A percentile compares a stretch with the other conserved stretches of the same genome.
Evolutionary conservation across 2,329 filamentous ascomycete species (phyloP).

Genomic region (Fusarium sarcochroum): DNA sequence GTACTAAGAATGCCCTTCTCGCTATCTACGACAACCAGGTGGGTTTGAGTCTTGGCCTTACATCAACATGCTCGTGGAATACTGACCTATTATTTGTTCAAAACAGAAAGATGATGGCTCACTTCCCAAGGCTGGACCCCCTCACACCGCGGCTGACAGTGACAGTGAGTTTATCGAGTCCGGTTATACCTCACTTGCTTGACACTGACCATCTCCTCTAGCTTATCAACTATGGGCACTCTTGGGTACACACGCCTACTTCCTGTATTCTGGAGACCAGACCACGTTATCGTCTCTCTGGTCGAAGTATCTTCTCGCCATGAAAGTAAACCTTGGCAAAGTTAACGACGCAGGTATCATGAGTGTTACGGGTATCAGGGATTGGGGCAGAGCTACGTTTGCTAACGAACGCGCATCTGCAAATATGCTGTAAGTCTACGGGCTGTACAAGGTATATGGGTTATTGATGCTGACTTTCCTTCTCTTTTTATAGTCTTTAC

Average conservation of each 20-base stretch:
- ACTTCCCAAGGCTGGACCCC: not conserved
- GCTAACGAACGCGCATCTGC: not conserved
- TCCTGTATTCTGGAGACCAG: not conserved
- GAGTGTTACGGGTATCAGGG: slow-evolving; percentile 22
- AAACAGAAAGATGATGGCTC: not conserved
- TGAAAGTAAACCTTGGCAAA: not conserved
- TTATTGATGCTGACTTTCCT: not conserved
- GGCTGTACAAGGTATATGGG: too few relatives aligned
- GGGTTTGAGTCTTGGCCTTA: not conserved
- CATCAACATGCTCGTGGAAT: not conserved
- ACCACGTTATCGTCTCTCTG: not conserved
- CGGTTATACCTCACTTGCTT: not conserved
- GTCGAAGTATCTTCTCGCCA: not conserved
- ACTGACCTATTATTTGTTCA: too few relatives aligned
- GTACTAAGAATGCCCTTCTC: slow-evolving; percentile 64
- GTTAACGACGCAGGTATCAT: not conserved
- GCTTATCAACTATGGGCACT: not conserved
- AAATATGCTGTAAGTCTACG: slow-evolving; percentile 13
- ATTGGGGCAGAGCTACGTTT: slow-evolving; percentile 14
- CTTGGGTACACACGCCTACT: not conserved
- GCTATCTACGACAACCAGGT: slow-evolving; percentile 62
- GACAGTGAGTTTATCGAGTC: not conserved
- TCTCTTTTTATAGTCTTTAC: not conserved
- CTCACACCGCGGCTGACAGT: not conserved
- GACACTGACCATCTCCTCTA: not conserved